Evolutionary conservation across 2,329 filamentous ascomycete species (phyloP).

Genomic region (Penicillium hesseltinei): DNA sequence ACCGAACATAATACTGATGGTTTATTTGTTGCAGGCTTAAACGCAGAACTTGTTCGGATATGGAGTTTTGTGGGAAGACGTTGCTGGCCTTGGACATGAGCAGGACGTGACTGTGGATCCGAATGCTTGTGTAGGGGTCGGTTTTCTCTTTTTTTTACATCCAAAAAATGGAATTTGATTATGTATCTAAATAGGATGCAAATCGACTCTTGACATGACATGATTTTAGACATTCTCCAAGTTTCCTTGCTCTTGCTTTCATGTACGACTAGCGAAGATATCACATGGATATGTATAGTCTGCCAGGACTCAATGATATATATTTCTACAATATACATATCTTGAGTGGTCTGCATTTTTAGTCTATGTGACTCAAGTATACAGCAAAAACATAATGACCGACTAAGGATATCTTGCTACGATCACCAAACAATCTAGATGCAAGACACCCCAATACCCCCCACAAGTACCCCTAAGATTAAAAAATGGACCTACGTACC

Average conservation of each 20-base stretch:
- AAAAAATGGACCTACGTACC: not conserved
- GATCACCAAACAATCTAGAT: not conserved
- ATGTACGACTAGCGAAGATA: not conserved
- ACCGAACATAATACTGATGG: conserved; percentile 7
- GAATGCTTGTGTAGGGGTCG: conserved; percentile 31
- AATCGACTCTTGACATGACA: conserved; percentile 41
- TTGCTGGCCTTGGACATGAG: conserved; percentile 30
- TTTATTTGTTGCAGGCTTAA: conserved; percentile 30
- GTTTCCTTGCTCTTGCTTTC: conserved; percentile 4
- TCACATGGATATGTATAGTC: not conserved
- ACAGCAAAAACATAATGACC: not conserved
- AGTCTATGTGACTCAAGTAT: not conserved
- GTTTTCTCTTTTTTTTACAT: conserved; percentile 33
- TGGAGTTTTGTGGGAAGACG: conserved; percentile 38
- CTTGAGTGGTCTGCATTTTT: not conserved
- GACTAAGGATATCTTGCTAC: not conserved
- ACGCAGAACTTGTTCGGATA: conserved; percentile 32
- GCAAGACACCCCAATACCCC: not conserved
- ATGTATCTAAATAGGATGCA: conserved; percentile 45
- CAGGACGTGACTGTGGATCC: conserved; percentile 33
- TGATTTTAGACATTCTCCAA: conserved; percentile 24
- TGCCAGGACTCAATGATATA: not conserved
- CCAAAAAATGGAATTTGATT: conserved; percentile 37
- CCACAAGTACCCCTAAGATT: not conserved
- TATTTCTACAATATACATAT: not conserved